Percentiles rank a stretch among this genome's conserved stretches.
Conservation (phyloP, 2,329 filamentous ascomycete genomes). For the Beauveria australis region DNA sequence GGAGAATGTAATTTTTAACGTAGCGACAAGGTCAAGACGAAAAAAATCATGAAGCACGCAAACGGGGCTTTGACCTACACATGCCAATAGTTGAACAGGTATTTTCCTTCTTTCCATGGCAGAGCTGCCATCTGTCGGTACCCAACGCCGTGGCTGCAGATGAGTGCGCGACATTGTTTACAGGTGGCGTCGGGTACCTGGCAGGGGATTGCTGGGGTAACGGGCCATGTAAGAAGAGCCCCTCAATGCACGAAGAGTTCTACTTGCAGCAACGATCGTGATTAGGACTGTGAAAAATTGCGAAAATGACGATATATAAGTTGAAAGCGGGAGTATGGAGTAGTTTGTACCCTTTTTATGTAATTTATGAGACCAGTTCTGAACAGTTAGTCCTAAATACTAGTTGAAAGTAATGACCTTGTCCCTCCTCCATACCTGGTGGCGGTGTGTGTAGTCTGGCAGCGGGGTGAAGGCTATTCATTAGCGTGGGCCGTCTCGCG, state of each 20-base stretch:
- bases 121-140: neutral
- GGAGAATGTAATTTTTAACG: neutral
- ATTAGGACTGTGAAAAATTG: no score
- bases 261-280: neutral
- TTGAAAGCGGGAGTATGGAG: no score
- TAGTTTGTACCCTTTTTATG: no score
- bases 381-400: no score
- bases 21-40: neutral
- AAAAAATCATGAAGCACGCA: neutral
- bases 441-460: neutral
- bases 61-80: neutral
- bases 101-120: neutral
- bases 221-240: neutral
- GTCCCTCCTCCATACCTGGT: neutral
- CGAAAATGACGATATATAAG: no score
- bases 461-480: neutral
- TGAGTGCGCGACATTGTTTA: neutral
- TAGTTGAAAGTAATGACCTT: no score
- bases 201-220: slow-evolving; percentile 10
- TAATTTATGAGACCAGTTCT: no score
- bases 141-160: neutral
- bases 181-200: slow-evolving; percentile 2
- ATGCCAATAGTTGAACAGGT: no score
- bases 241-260: neutral
- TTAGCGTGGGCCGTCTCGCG: neutral